Evolutionary conservation across 805 yeast species (phyloP).

Genomic region (Saturnispora quitensis): DNA sequence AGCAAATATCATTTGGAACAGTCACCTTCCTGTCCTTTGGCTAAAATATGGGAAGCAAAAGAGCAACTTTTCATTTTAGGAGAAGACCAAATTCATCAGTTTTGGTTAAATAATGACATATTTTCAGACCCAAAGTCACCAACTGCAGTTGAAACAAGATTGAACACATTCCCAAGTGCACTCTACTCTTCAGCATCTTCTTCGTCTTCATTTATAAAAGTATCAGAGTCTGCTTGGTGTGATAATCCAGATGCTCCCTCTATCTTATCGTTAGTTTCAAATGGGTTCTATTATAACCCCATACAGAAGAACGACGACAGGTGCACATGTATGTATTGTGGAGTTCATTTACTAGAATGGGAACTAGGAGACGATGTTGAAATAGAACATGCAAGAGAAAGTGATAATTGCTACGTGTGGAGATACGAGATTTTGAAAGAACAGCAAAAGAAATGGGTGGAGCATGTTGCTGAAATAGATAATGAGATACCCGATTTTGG

Average conservation of each 20-base stretch:
- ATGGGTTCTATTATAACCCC: conserved; percentile 51
- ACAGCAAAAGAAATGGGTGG: not conserved
- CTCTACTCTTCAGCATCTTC: not conserved
- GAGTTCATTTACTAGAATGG: conserved; percentile 63
- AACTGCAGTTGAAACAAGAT: not conserved
- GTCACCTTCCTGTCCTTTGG: conserved; percentile 6
- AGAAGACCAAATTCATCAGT: not conserved
- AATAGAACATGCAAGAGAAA: conserved; percentile 43
- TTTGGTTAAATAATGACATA: not conserved
- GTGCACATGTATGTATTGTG: conserved; percentile 58
- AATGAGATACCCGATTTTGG: conserved; percentile 1
- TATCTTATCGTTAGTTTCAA: conserved; percentile 37
- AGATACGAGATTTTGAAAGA: not conserved
- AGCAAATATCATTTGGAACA: conserved; percentile 3
- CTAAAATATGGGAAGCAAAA: conserved; percentile 9
- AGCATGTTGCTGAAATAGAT: not conserved
- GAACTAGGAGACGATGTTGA: conserved; percentile 43
- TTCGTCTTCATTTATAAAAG: not conserved
- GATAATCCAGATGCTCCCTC: conserved; percentile 30
- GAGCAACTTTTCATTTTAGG: not conserved
- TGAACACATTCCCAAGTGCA: not conserved
- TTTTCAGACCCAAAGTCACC: conserved; percentile 5
- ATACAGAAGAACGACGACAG: conserved; percentile 39
- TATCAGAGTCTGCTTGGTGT: conserved; percentile 3
- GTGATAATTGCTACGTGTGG: conserved; percentile 28